Evolutionary conservation across 805 yeast genomes (phyloP), one percentile per base, ranked within the genome.

Genomic region (Clavispora carvajalis): DNA sequence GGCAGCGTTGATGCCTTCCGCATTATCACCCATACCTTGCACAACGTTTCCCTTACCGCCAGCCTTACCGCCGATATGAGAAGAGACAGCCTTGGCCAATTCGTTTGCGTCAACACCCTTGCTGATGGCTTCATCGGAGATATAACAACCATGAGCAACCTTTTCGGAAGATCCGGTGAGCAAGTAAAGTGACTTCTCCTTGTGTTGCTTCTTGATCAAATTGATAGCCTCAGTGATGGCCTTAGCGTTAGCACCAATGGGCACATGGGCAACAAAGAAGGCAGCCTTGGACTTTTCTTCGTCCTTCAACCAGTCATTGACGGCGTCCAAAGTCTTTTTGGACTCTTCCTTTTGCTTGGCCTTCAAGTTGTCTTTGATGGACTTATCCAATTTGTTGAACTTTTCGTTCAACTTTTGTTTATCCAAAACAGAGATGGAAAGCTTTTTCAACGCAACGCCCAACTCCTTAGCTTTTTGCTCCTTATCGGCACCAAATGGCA

Each of bases 11-110:
- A 88, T 73, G 48, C 85, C 86, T 24, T 67, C 73, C 26, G 81
- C 74, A 47, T 87, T 84, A 53, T 82, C 87, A 54, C 99, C 99
- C 81, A 88, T 85, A 66, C 99, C 99, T 71, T 93, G 99, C 53
- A 88, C 87, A 40, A 90, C 81, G 51, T 88, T 86, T 48, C 96
- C 98, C 68, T 88, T 93, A 64, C 99, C 99, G 69, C 99, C 99
- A 43, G 96, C 95, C 64, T 85, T 88, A 65, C 99, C 99, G 50
- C 99, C 99, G 53, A 93, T 79, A 54, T 73, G 70, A 26, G 70
- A 65, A 34, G 90, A 71, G 33, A 85, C 98, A 41, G 75, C 67
- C 39, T 73, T 65, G 23, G 95, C 95, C 51, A 89, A 74, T 22
- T 78, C 89, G 43, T 82, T 74, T 39, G 95, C 90, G 48, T 82